Percentiles rank a stretch among this genome's conserved stretches.
phyloP scores from a whole-genome alignment of 495 filamentous ascomycete species.

The Penicillium desertorum region DNA sequence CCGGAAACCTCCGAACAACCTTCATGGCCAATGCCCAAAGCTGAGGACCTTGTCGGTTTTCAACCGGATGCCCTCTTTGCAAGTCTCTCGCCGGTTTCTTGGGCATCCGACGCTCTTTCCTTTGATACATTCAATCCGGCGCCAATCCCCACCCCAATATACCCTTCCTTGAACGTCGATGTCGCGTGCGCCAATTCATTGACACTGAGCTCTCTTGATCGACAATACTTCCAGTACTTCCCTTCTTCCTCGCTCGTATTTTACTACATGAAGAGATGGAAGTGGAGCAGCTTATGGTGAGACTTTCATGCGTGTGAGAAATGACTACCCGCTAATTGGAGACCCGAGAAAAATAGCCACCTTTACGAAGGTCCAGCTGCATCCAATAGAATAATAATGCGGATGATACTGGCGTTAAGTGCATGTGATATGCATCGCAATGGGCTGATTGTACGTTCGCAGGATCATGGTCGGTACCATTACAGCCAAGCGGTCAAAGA shows the following conservation, averaged over 20 bases:
- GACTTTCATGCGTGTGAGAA: background rate
- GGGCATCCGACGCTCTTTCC: conserved; percentile 17
- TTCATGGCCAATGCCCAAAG: conserved; percentile 15
- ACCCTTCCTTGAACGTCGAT: conserved; percentile 28
- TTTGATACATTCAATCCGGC: conserved; percentile 10
- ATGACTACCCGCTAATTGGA: background rate
- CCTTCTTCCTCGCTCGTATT: conserved; percentile 43
- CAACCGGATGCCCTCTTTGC: conserved; percentile 14
- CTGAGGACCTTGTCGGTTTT: conserved; percentile 16
- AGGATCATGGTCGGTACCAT: conserved; percentile 43
- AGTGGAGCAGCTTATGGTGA: conserved; percentile 43
- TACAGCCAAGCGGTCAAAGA: conserved; percentile 46
- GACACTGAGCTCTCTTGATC: conserved; percentile 37
- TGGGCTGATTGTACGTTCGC: conserved; percentile 30
- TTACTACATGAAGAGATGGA: conserved; percentile 47
- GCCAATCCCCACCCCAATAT: conserved; percentile 24
- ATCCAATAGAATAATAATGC: conserved; percentile 45
- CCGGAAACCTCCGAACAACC: conserved; percentile 13
- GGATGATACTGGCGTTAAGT: conserved; percentile 44
- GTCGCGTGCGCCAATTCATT: conserved; percentile 40
- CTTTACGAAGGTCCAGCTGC: conserved; percentile 41
- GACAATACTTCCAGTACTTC: conserved; percentile 44
- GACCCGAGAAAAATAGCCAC: conserved; percentile 9
- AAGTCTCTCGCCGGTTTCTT: conserved; percentile 22
- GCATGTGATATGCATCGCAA: conserved; percentile 46